These are phyloP conservation scores for Nothopassalora personata DNA, from an alignment of 2,329 filamentous ascomycete species.

Conservation along the genomic window DNA sequence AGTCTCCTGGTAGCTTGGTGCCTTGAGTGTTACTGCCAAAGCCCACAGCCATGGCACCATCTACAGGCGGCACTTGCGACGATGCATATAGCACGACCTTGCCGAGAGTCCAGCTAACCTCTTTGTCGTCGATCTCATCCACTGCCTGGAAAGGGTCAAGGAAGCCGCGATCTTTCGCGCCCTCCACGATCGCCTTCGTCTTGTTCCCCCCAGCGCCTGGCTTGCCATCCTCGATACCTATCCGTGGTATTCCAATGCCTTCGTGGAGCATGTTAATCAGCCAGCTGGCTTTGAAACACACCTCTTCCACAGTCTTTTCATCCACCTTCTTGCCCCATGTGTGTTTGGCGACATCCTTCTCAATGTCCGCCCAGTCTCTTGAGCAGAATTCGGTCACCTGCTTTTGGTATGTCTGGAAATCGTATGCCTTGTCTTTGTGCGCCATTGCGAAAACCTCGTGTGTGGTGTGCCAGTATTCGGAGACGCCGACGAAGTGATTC, in stretches of 20 bases:
- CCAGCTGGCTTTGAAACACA: slow-evolving; percentile 98
- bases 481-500: slow-evolving; percentile 96
- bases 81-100: slow-evolving; percentile 95
- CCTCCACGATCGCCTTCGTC: slow-evolving; percentile 63
- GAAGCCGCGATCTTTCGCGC: slow-evolving; percentile 65
- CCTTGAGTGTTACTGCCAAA: slow-evolving; percentile 76
- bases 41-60: slow-evolving; percentile 68
- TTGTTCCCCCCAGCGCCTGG: slow-evolving; percentile 56
- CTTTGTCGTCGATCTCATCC: slow-evolving; percentile 82
- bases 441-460: slow-evolving; percentile 83
- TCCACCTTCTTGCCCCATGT: slow-evolving; percentile 73
- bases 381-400: slow-evolving; percentile 81
- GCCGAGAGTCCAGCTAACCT: slow-evolving; percentile 95
- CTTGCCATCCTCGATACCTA: slow-evolving; percentile 61
- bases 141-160: slow-evolving; percentile 85
- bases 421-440: slow-evolving; percentile 74
- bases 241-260: slow-evolving; percentile 84
- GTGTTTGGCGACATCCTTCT: slow-evolving; percentile 57
- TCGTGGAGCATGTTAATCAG: slow-evolving; percentile 94
- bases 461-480: slow-evolving; percentile 98
- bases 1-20: slow-evolving; percentile 52
- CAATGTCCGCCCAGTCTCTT: slow-evolving; percentile 73
- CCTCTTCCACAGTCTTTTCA: slow-evolving; percentile 68
- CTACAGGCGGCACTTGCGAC: slow-evolving; percentile 69
- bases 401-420: slow-evolving; percentile 82